Conservation (phyloP, 2,329 filamentous ascomycete genomes). For the Sporothrix brunneoviolacea region DNA sequence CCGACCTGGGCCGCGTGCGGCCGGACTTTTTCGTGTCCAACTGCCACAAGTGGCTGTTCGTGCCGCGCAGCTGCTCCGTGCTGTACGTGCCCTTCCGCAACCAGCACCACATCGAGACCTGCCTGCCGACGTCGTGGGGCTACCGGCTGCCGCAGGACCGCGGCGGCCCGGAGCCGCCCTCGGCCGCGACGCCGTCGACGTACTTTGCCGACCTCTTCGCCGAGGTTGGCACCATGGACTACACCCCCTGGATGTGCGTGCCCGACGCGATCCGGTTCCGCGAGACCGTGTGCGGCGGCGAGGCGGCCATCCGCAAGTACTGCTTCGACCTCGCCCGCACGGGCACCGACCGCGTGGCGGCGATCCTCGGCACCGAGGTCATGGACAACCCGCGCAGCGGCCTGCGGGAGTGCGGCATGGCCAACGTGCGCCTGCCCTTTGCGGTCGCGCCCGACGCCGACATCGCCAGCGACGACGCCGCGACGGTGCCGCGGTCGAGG, state of each 20-base stretch:
- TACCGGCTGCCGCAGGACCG: constrained; percentile 35
- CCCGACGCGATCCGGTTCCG: constrained; percentile 58
- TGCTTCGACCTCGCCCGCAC: constrained; percentile 45
- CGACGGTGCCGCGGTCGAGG: constrained; percentile 15
- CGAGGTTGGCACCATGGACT: constrained; percentile 60
- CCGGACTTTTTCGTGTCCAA: constrained; percentile 71
- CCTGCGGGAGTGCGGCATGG: constrained; percentile 51
- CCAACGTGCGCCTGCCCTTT: constrained; percentile 57
- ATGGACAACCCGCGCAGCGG: constrained; percentile 47
- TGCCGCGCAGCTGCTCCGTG: constrained; percentile 62
- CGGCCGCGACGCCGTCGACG: constrained; percentile 30
- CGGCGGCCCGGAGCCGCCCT: neutral
- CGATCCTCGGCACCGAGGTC: constrained; percentile 55
- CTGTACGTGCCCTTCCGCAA: constrained; percentile 62
- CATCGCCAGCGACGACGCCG: neutral
- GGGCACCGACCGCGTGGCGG: constrained; percentile 50
- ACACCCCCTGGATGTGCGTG: constrained; percentile 55
- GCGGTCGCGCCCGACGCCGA: constrained; percentile 13
- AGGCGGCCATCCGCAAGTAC: constrained; percentile 55
- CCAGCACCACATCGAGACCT: constrained; percentile 59
- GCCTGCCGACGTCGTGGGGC: constrained; percentile 63
- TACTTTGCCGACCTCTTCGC: constrained; percentile 58
- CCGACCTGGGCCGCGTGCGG: constrained; percentile 45
- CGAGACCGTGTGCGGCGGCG: constrained; percentile 54
- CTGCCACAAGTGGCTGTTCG: constrained; percentile 69